Conservation (phyloP, 805 yeast species). For the Barnettozyma pratensis region DNA sequence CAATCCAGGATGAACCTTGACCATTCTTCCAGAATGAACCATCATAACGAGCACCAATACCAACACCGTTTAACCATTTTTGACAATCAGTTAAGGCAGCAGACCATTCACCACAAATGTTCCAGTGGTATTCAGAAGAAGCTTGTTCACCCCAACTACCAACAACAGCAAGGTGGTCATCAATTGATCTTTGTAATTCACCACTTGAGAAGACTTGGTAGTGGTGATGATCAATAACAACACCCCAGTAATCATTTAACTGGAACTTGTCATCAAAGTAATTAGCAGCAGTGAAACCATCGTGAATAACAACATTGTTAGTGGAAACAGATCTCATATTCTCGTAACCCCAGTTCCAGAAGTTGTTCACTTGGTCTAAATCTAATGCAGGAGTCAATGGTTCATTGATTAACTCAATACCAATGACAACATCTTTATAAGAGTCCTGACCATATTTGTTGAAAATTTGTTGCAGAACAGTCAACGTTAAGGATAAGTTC, state of each 20-base stretch:
- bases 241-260: conserved; percentile 45
- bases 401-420: conserved; percentile 84
- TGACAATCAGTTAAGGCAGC: conserved; percentile 93
- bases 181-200: conserved; percentile 54
- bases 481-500: conserved; percentile 49
- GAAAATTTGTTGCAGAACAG: conserved; percentile 50
- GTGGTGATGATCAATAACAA: conserved; percentile 83
- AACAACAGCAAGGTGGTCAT: conserved; percentile 53
- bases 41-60: conserved; percentile 76
- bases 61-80: conserved; percentile 83
- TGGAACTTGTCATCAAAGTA: conserved; percentile 49
- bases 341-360: conserved; percentile 58
- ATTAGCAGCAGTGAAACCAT: conserved; percentile 62
- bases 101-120: conserved; percentile 81
- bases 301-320: conserved; percentile 69
- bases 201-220: conserved; percentile 76
- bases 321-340: conserved; percentile 52
- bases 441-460: conserved; percentile 57
- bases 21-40: conserved; percentile 39
- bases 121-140: conserved; percentile 59
- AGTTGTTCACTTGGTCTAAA: conserved; percentile 52
- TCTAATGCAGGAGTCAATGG: conserved; percentile 74
- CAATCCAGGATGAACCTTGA: conserved; percentile 39
- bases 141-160: conserved; percentile 46
- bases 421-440: conserved; percentile 69